Percentiles rank a stretch among this genome's conserved stretches.
These are phyloP conservation scores for Nepenthes alata DNA, from an alignment of 179 eudicot genomes.

Conservation along the genomic window DNA sequence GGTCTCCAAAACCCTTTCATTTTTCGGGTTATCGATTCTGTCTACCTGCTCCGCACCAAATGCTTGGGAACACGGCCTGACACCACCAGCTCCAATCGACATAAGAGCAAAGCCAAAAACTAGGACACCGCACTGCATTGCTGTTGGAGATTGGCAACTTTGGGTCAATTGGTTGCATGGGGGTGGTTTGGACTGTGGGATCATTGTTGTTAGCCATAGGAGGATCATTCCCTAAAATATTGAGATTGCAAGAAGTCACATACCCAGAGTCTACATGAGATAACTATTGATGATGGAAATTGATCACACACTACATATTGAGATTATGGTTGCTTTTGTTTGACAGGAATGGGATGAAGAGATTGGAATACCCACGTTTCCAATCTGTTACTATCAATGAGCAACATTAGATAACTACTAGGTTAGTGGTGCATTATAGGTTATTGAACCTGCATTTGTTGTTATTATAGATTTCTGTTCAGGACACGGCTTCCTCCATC, in stretches of 20 bases:
- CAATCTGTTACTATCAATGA: no score
- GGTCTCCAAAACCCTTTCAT: conserved; percentile 48
- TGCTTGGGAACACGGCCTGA: conserved; percentile 71
- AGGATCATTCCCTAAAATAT: conserved; percentile 53
- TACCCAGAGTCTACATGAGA: no score
- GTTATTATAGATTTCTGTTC: no score
- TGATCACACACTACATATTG: no score
- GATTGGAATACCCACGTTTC: no score
- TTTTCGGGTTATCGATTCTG: conserved; percentile 30
- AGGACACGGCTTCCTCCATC: no score
- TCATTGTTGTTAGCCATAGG: conserved; percentile 71
- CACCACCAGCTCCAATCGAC: conserved; percentile 87
- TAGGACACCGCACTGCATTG: conserved; percentile 35
- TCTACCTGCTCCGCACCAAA: conserved; percentile 89
- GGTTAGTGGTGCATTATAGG: no score
- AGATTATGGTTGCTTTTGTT: no score
- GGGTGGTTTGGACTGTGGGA: conserved; percentile 56
- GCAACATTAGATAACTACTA: no score
- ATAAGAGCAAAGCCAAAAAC: conserved; percentile 43
- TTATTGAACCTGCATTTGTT: no score
- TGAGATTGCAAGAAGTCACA: neutral
- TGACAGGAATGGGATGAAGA: no score
- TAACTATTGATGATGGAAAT: no score
- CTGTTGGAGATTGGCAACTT: conserved; percentile 41
- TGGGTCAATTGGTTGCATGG: conserved; percentile 31